phyloP scores from a whole-genome alignment of 192 early-diverging fungal species.

The Umbelopsis ramanniana region DNA sequence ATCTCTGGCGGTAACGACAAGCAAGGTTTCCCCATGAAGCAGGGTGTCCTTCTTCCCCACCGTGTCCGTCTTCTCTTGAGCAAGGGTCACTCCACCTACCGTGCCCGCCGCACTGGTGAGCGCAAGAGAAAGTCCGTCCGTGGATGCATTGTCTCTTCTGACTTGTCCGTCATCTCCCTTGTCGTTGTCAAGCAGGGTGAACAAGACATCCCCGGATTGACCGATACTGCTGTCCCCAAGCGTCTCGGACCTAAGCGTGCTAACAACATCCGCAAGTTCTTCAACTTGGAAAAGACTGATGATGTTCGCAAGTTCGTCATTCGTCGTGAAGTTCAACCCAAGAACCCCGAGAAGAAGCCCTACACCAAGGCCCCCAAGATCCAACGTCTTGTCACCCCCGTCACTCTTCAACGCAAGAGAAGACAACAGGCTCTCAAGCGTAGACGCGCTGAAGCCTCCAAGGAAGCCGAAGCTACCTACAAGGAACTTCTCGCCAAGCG shows the following conservation, averaged over 20 bases:
- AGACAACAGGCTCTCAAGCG: conserved; percentile 87
- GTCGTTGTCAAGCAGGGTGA: conserved; percentile 98
- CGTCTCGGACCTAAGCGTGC: conserved; percentile 99
- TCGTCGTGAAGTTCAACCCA: conserved; percentile 92
- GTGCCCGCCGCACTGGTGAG: conserved; percentile 95
- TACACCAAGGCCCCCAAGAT: conserved; percentile 97
- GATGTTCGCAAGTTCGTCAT: conserved; percentile 99
- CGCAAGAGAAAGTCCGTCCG: conserved; percentile 99
- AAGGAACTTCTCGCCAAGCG: conserved; percentile 89
- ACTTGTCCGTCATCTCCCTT: conserved; percentile 94
- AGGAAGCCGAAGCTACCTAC: conserved; percentile 82
- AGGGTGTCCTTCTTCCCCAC: conserved; percentile 86
- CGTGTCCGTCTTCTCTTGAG: conserved; percentile 84
- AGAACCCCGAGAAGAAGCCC: conserved; percentile 89
- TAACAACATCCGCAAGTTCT: conserved; percentile 99
- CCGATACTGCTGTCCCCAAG: conserved; percentile 93
- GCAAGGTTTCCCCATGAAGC: conserved; percentile 99
- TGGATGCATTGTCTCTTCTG: conserved; percentile 96
- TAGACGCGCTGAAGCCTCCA: conserved; percentile 78
- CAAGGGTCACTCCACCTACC: conserved; percentile 99
- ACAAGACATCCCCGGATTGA: conserved; percentile 92
- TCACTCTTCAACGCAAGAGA: conserved; percentile 96
- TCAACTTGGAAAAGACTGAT: conserved; percentile 97
- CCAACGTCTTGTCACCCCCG: conserved; percentile 97
- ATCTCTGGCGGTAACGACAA: conserved; percentile 99